Evolutionary conservation across 2,329 filamentous ascomycete genomes (phyloP), one percentile per base, ranked within the genome.

Genomic region (Thielaviopsis ethacetica): DNA sequence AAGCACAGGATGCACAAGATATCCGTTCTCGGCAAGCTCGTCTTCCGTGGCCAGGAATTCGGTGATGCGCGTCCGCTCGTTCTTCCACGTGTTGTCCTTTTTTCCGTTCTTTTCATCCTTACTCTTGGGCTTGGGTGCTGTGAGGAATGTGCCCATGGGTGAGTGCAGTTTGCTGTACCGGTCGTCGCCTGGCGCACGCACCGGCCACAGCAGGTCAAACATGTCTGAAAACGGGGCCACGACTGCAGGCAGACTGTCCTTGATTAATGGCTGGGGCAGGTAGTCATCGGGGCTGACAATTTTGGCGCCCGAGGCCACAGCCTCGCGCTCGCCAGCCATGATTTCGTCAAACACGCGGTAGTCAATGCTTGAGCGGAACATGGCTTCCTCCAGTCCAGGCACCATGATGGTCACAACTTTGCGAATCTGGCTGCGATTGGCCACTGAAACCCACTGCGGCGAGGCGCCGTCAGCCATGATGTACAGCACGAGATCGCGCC

Each of bases 361-460:
- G 44, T 71, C 67, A 38, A 58, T 54, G 19, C 53, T 54, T 13
- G 80, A 77, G 68, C 86, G 81, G 72, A 97, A 95, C 86, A 97
- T 93, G 62, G 83, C 86, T 66, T 88, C 81, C 68, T 97, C 91
- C 24, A 98, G 73, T 0, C 93, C 93, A 12, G 93, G 93, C 12
- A 96, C 83, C 86, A 96, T 91, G 64, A 98, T 74, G 49, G 88
- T 81, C 30, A 97, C 91, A 30, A 94, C 85, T 71, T 93, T 94
- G 63, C 81, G 75, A 65, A 86, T 82, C 61, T 82, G 75, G 5
- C 80, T 77, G 53, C 83, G 76, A 65, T 86, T 78, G 61, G 74
- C 74, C 54, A 86, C 76, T 52, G 78, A 76, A 52, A 86, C 75
- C 80, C 83, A 86, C 64, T 83, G 79, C 15, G 83, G 83, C 1